Conservation (phyloP, 129 eudicot species). For the Lactuca saligna region DNA sequence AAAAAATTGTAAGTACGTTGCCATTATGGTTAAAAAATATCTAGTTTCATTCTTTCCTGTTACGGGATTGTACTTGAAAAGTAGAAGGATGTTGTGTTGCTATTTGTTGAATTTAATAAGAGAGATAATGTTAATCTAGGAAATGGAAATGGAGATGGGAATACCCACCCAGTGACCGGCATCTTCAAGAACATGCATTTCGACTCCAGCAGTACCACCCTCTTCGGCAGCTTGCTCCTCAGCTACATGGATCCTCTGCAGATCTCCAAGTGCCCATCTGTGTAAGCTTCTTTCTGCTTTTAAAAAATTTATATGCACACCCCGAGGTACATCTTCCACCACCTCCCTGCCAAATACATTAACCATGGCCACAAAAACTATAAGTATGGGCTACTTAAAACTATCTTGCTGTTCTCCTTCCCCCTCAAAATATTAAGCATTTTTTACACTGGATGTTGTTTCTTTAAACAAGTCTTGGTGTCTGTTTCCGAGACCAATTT, state of each 20-base stretch:
- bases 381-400: too few relatives aligned
- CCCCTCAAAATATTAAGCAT: too few relatives aligned
- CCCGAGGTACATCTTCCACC: constrained; percentile 94
- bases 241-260: constrained; percentile 84
- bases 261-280: constrained; percentile 97
- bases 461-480: too few relatives aligned
- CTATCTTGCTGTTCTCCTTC: too few relatives aligned
- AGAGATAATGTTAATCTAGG: not conserved
- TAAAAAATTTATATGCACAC: constrained; percentile 78
- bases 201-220: constrained; percentile 73
- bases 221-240: constrained; percentile 92
- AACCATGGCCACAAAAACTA: too few relatives aligned
- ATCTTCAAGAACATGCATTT: constrained; percentile 97
- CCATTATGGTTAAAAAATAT: too few relatives aligned
- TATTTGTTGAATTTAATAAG: too few relatives aligned
- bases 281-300: constrained; percentile 97
- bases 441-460: too few relatives aligned
- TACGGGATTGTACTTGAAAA: too few relatives aligned
- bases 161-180: constrained; percentile 99
- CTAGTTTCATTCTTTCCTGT: not conserved
- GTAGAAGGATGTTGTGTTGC: not conserved
- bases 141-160: constrained; percentile 11
- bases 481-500: too few relatives aligned
- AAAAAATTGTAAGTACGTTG: too few relatives aligned
- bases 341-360: constrained; percentile 50